Base-by-base conservation (phyloP, 345 rosid genomes). In the Raphanus sativus region DNA sequence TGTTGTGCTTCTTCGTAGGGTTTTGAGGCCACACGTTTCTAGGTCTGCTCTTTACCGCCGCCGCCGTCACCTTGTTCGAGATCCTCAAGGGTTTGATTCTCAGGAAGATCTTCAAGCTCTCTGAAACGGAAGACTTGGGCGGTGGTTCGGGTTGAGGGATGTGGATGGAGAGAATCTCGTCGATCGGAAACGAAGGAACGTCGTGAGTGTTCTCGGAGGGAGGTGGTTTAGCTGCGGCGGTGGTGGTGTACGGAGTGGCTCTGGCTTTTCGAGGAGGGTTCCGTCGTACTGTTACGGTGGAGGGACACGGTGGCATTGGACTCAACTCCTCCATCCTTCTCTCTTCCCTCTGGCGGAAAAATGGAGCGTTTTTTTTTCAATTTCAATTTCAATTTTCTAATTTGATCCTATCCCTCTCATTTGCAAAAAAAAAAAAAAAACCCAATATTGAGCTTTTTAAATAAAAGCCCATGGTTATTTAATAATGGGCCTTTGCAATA, bases 261-360 rank as follows among this genome's bases (percentile, higher is more conserved):
- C 96, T 86, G 34, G 94, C 98, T 67, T 75, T 84, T 61, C 98
- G 86, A 36, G 69, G 85, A 78, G 98, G 97, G 69, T 94, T 94
- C 4, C 98, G 84, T 29, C 97, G 88, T 28, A 85, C 84, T 9
- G 93, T 88, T 12, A 83, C 83, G 4, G 91, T 84, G 40, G 65
- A 71, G 4, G 91, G 88, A 69, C 92, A 86, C 4, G 81, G 66
- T 4, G 81, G 66, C 38, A 75, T 81, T 13, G 89, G 83, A 55
- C 84, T 85, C 33, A 61, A 45, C 54, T 83, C 88, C 56, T 28
- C 72, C 32, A 29, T 75, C 4, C 62, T 69, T 40, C 6, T 11
- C 48, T 63, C 58, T 69, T n/a, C n/a, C n/a, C 16, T 81, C 7
- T 81, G 81, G 81, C 81, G 71, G 84, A 67, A 77, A 58, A 72